Evolutionary conservation across 192 early-diverging fungal species (phyloP).

Genomic region (Coemansia aciculifera): DNA sequence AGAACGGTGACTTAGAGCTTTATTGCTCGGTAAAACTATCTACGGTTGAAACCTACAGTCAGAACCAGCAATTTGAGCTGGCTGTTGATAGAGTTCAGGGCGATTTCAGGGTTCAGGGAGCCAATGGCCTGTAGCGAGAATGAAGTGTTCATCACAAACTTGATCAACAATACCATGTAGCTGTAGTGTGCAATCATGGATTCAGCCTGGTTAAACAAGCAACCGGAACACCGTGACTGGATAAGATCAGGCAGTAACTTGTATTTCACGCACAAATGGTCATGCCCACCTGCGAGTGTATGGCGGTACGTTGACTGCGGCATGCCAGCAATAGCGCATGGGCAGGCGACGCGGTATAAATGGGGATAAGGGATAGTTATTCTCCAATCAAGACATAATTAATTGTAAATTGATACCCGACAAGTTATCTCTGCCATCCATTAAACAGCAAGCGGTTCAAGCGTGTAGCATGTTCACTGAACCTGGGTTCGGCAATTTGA

Average conservation of each 20-base stretch:
- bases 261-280: slow-evolving; percentile 85
- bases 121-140: slow-evolving; percentile 69
- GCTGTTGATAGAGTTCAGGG: slow-evolving; percentile 63
- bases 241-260: slow-evolving; percentile 90
- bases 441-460: too few species aligned
- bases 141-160: slow-evolving; percentile 84
- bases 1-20: too few species aligned
- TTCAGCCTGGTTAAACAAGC: slow-evolving; percentile 88
- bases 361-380: slow-evolving; percentile 17
- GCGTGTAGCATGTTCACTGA: too few species aligned
- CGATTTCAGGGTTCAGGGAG: slow-evolving; percentile 55
- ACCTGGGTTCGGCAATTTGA: too few species aligned
- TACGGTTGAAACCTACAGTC: too few species aligned
- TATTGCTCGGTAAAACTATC: too few species aligned
- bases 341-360: slow-evolving; percentile 26
- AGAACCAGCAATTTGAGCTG: slow-evolving; percentile 76
- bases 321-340: slow-evolving; percentile 21
- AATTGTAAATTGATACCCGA: too few species aligned
- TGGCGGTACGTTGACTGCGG: slow-evolving; percentile 28
- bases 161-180: slow-evolving; percentile 79
- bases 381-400: too few species aligned
- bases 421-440: too few species aligned
- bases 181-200: slow-evolving; percentile 84
- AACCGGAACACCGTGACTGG: slow-evolving; percentile 74
- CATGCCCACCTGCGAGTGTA: slow-evolving; percentile 40